Conservation (phyloP, 495 filamentous ascomycete genomes). For the Penicillium alfredii region DNA sequence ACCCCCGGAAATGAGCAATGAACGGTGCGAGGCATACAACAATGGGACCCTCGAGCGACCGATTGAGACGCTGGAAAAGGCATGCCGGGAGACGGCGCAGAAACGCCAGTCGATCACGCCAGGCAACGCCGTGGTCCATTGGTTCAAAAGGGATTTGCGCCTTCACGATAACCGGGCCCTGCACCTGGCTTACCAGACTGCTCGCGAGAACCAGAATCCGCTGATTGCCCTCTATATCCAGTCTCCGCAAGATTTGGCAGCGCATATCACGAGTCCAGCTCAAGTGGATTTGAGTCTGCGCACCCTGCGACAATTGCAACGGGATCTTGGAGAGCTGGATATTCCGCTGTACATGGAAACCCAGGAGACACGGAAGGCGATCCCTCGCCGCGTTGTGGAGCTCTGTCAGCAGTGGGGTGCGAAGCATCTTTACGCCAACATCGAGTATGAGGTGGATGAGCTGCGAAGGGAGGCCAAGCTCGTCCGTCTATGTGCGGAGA, state of each 20-base stretch:
- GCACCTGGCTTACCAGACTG: slow-evolving; percentile 59
- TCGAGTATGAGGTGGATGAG: slow-evolving; percentile 59
- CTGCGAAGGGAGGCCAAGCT: slow-evolving; percentile 63
- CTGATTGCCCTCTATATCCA: slow-evolving; percentile 72
- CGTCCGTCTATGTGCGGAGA: slow-evolving; percentile 51
- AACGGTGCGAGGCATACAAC: slow-evolving; percentile 65
- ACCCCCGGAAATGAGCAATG: slow-evolving; percentile 82
- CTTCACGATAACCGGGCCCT: slow-evolving; percentile 69
- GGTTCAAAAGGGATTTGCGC: slow-evolving; percentile 85
- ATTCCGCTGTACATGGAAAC: slow-evolving; percentile 78
- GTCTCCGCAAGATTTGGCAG: slow-evolving; percentile 82
- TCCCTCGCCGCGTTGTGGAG: slow-evolving; percentile 61
- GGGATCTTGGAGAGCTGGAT: slow-evolving; percentile 61
- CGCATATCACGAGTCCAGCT: slow-evolving; percentile 66
- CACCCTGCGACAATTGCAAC: slow-evolving; percentile 56
- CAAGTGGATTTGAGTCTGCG: slow-evolving; percentile 77
- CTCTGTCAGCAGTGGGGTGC: slow-evolving; percentile 69
- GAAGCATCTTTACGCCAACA: slow-evolving; percentile 52
- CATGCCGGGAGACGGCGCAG: slow-evolving; percentile 46
- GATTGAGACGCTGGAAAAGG: slow-evolving; percentile 53
- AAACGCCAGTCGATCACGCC: slow-evolving; percentile 40
- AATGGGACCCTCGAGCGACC: slow-evolving; percentile 60
- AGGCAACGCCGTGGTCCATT: slow-evolving; percentile 70
- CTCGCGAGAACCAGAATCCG: slow-evolving; percentile 56
- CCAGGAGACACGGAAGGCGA: slow-evolving; percentile 55